Evolutionary conservation across 2,329 filamentous ascomycete genomes (phyloP).

Genomic region (Aspergillus brasiliensis): DNA sequence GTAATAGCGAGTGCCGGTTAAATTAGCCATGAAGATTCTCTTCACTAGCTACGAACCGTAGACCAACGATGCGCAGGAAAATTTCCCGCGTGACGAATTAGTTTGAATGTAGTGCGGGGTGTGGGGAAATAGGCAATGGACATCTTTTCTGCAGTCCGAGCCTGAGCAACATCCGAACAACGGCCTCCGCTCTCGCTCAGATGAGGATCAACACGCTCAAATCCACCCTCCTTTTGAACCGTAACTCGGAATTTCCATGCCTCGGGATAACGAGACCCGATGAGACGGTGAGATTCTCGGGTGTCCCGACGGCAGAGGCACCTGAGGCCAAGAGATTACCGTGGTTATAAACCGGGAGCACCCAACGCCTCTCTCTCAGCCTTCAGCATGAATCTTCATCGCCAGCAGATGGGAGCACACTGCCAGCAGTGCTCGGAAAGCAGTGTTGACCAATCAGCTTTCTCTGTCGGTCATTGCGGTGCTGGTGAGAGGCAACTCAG

Average conservation of each 20-base stretch:
- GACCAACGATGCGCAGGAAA: neutral
- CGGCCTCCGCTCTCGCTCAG: neutral
- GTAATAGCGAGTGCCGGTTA: neutral
- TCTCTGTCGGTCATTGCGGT: too few species aligned
- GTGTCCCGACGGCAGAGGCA: neutral
- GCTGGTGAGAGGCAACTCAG: neutral
- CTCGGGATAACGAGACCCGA: neutral
- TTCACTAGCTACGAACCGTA: neutral
- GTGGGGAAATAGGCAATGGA: neutral
- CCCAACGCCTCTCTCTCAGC: neutral
- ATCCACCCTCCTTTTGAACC: neutral
- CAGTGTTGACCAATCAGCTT: too few species aligned
- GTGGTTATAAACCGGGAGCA: neutral
- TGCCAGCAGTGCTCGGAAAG: too few species aligned
- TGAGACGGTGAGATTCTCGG: neutral
- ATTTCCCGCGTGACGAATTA: neutral
- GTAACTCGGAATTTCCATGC: neutral
- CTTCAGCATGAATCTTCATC: neutral
- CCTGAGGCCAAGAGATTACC: neutral
- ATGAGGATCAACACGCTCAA: neutral
- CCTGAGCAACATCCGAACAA: neutral
- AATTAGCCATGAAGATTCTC: neutral
- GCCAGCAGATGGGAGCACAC: too few species aligned
- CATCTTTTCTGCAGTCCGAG: neutral
- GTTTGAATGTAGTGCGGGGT: neutral